Evolutionary conservation across 306 rosid species (phyloP), one percentile per base, ranked within the genome.

Genomic region (Quercus berberidifolia): DNA sequence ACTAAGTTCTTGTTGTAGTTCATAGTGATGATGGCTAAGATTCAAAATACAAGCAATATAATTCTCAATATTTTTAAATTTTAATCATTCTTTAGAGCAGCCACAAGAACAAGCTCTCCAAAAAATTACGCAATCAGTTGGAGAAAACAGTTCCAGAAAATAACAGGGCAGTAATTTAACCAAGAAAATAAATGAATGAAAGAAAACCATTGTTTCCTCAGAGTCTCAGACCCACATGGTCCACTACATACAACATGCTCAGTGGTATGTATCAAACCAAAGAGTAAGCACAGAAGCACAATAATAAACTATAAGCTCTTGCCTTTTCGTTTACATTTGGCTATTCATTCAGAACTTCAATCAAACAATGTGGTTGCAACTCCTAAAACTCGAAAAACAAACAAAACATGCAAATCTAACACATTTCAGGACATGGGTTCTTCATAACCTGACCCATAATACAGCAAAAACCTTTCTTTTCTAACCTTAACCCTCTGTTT

Each of bases 291-390:
- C 6, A 46, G 26, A 59, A 41, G 28, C 5, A 33, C 17, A 9
- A 49, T 8, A 19, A 0, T 14, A 17, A 62, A 49, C 21, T 8
- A n/a, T 8, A n/a, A 59, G 31, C 30, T 21, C 6, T 9, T 9
- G 18, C 65, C 15, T 59, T 59, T 23, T 11, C 28, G 23, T 21
- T 59, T 20, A 21, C 31, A 11, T 3, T 7, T 59, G 28, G 14
- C 20, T 20, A 8, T 79, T 63, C 74, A 23, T 25, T 73, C 49
- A 67, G 33, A 65, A 73, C 35, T 4, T 52, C 33, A 38, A 64
- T 73, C 83, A 79, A 79, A 64, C 69, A 79, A 55, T 12, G 38
- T 51, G 57, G 1, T 20, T 74, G 78, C 60, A 79, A 38, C 57
- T 31, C 4, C 31, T 20, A 54, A 18, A 65, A 5, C n/a, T 74